Base-by-base conservation (phyloP, 1,284 basidiomycete genomes). In the Marasmius sp. region DNA sequence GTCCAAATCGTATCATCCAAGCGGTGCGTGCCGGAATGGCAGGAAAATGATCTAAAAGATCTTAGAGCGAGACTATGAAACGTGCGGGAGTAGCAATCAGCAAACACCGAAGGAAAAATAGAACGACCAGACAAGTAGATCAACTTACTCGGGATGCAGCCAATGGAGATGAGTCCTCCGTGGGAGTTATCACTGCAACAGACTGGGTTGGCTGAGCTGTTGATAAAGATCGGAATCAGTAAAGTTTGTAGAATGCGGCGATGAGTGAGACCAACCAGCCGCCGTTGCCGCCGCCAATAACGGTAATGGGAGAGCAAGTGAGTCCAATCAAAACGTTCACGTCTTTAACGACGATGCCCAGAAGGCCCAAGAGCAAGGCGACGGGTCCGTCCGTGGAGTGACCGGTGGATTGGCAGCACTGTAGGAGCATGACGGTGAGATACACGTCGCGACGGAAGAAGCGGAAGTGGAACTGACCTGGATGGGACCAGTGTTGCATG, bases 81-180 rank as follows among this genome's bases (percentile, higher is more conserved):
- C 45, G n/a, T 47, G 16, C 9, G 20, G 45, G 8, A 14, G 16
- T 47, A 8, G 14, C 11, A 18, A 16, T 18, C n/a, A 18, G 16
- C 16, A 47, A 8, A n/a, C 8, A 8, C 11, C 45, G 20, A 20
- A 47, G 16, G 45, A 47, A 47, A 10, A 47, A 47, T 47, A 14
- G 45, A 47, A 8, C 20, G 45, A 47, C 27, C 27, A 2, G 2
- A 27, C 2, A 27, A 27, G 5, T 5, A 27, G 27, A 27, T 27
- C 27, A 43, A 78, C 82, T 68, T 67, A 85, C 82, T 71, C 2
- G 78, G 74, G 9, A 67, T 60, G 71, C 83, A 85, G 16, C 76
- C 80, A 52, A 81, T 55, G 27, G 70, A 72, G 62, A 85, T 66
- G n/a, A 82, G 58, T 16, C 80, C 80, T 33, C 74, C 75, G 69